Percentiles rank a stretch among this genome's conserved stretches.
These are phyloP conservation scores for Chalciporus piperatus DNA, from an alignment of 768 basidiomycete species.

Conservation along the genomic window DNA sequence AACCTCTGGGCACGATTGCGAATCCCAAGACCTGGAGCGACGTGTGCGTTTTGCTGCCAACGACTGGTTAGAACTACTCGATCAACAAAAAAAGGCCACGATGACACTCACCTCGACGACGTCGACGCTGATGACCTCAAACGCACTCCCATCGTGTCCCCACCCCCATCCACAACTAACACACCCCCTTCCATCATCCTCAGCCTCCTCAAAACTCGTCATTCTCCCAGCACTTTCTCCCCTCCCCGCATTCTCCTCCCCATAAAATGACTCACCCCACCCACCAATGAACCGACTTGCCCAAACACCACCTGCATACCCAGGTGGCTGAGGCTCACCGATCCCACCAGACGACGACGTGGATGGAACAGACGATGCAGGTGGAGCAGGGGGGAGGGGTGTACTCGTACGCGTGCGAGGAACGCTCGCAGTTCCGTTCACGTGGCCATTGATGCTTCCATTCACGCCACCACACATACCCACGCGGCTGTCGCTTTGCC, in stretches of 20 bases:
- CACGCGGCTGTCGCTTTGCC: constrained; percentile 18
- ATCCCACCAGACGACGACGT: constrained; percentile 24
- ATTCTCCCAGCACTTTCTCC: constrained; percentile 24
- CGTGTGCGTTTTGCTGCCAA: constrained; percentile 50
- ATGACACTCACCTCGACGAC: constrained; percentile 55
- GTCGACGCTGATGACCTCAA: constrained; percentile 65
- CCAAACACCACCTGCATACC: constrained; percentile 32
- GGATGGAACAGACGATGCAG: constrained; percentile 21
- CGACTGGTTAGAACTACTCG: too few species aligned
- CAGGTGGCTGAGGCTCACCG: constrained; percentile 19
- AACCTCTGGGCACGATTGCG: constrained; percentile 67
- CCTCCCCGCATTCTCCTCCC: constrained; percentile 29
- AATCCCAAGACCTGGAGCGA: constrained; percentile 49
- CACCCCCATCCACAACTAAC: constrained; percentile 77
- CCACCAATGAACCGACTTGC: constrained; percentile 43
- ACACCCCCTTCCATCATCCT: constrained; percentile 59
- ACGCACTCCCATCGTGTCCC: constrained; percentile 73
- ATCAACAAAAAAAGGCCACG: too few species aligned
- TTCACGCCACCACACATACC: constrained; percentile 6
- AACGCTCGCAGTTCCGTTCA: constrained; percentile 28
- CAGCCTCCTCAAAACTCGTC: constrained; percentile 35
- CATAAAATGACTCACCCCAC: constrained; percentile 36
- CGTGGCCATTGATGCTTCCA: constrained; percentile 25
- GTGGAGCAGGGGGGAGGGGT: constrained; percentile 18
- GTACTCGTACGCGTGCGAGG: constrained; percentile 31